Evolutionary conservation across 208 protist genomes (phyloP), one percentile per base, ranked within the genome.

Genomic region (Trypanosoma theileri): DNA sequence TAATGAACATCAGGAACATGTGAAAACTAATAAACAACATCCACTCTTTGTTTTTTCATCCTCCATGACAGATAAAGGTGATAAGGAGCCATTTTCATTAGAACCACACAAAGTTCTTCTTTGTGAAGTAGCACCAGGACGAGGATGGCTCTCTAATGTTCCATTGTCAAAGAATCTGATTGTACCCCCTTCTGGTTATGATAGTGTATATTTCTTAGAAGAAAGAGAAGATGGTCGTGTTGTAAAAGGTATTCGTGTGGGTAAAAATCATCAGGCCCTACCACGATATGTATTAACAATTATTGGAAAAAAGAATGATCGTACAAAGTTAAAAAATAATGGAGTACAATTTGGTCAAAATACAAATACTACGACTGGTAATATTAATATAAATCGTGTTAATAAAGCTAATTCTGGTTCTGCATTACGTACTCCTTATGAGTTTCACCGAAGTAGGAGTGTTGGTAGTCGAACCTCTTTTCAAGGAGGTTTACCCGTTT

Each of bases 201-300:
- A 90, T 69, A 82, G 76, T 48, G 50, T 84, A 9, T 73, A 67
- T 42, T 83, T 84, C 73, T 57, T 58, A n/a, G 61, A 51, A 42
- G 35, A 58, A 22, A 28, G 54, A 55, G 22, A 60, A 7, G 42
- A 45, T 41, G 66, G 54, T 2, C 52, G 17, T 16, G 54, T 71
- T 14, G 60, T 75, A 40, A 63, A 52, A 53, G 73, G 81, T 69
- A 64, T 92, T 59, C 71, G 75, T 41, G 71, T 92, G 0, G 58
- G 52, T 12, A 60, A 65, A 60, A 86, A 85, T 68, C 77, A 88
- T 53, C 84, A 90, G 72, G 87, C 87, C 0, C 67, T 93, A 16
- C 80, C 87, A 7, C 84, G 87, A 28, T 93, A 93, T 55, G 58
- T 93, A 11, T 71, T 93, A 41, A 83, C 75, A 7, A 62, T 92